Base-by-base conservation (phyloP, 352 stramenopile species). In the Globisporangium recalcitrans region DNA sequence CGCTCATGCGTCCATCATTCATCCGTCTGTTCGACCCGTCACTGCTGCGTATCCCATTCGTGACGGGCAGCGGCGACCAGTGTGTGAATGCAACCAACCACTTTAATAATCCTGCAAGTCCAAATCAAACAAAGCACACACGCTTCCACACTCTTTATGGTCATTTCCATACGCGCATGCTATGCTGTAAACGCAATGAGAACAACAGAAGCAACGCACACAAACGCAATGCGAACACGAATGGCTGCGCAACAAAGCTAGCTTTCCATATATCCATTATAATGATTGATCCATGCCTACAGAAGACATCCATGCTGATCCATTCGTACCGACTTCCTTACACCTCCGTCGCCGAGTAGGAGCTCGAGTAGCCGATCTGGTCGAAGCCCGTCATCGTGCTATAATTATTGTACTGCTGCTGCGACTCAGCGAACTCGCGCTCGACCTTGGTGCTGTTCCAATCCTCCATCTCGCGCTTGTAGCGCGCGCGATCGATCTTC, bases 391-490 rank as follows among this genome's bases (percentile, higher is more conserved):
- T 88, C 71, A 91, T 93, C 24, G 79, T 80, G 10, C 71, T 72
- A 69, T 93, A 93, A 70, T 79, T 91, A 58, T 64, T 82, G 66
- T 87, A 93, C 66, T 93, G 85, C 67, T 95, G 83, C 53, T 90
- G 80, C 21, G 78, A 87, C 73, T 92, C 85, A 52, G 82, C 84
- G 57, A 88, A 92, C 62, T 93, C 85, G 56, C 85, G 85, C 63
- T 92, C 85, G 2, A 74, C 76, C 77, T 92, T 91, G 63, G 73
- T 77, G 67, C 77, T 88, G 80, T 95, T 95, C 87, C 85, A 97
- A 52, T 95, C 80, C 62, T 95, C 86, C 78, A 98, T 98, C 63
- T 97, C 90, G 54, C 82, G 82, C 68, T 97, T 97, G 81, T 98
- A 98, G 47, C 93, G 88, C 32, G 87, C 88, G 22, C 93, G 85